Base-by-base conservation (phyloP, 2,329 filamentous ascomycete genomes). In the Malbranchea cinnamomea region DNA sequence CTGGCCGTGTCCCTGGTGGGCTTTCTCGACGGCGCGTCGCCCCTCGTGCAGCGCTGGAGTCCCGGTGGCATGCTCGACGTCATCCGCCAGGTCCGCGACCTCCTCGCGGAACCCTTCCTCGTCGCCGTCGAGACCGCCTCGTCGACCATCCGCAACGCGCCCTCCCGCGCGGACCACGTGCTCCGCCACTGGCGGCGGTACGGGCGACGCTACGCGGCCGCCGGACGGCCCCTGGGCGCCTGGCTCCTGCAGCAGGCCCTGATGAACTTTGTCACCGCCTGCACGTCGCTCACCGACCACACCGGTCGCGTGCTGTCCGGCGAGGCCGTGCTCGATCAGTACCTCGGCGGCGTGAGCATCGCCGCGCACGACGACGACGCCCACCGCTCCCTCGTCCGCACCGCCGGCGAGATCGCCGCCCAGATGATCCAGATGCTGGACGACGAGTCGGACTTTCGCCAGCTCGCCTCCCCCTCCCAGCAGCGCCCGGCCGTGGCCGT, bases 161-260 rank as follows among this genome's bases (percentile, higher is more conserved):
- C 72, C 40, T 67, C 67, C 16, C n/a, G n/a, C n/a, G 60, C 72
- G 14, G 74, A 80, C 38, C 65, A 67, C 27, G 59, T 68, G 16
- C 62, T 81, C 12, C 78, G 74, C 45, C 80, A 93, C 41, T 98
- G 89, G 89, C 91, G 80, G 56, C 74, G 77, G 39, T 83, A 82
- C 53, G 60, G 82, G 33, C 79, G 78, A 25, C 79, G 85, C 37
- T 98, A 95, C 56, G 74, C 81, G 16, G 69, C 74, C 10, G 67
- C 72, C 35, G 80, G 80, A 6, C 71, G 82, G 12, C 87, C 91
- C 1, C 59, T 98, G 24, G 84, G 89, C 6, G 83, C 85, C 8
- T 89, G 94, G 77, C 67, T 95, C 4, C 57, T 98, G 13, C 84
- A 93, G 50, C 74, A 82, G 46, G 84, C 78, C 39, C 91, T 92